These are phyloP conservation scores for Dryadomyces sulphureus DNA, from an alignment of 2,329 filamentous ascomycete species.

Conservation along the genomic window DNA sequence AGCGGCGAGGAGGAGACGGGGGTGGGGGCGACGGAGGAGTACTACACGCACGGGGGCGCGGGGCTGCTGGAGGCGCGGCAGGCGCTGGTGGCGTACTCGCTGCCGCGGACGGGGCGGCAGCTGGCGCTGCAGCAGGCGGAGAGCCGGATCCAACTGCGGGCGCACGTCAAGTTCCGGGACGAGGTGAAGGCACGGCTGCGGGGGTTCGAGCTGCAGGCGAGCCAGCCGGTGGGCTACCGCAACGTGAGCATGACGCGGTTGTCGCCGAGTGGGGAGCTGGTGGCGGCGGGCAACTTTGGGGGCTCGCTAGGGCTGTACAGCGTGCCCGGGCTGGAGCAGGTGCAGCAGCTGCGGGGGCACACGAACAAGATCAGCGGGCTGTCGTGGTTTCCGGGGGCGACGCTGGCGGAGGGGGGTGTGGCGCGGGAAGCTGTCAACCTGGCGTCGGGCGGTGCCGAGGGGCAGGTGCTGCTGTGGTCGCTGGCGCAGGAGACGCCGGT, in stretches of 20 bases:
- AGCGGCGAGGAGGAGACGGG: conserved; percentile 37
- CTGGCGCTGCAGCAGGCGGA: conserved; percentile 67
- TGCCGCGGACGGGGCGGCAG: conserved; percentile 67
- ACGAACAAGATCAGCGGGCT: conserved; percentile 81
- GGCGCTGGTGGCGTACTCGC: conserved; percentile 67
- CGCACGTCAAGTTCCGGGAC: conserved; percentile 86
- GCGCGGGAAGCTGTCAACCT: conserved; percentile 66
- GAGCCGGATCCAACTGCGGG: conserved; percentile 68
- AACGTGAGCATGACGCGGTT: conserved; percentile 87
- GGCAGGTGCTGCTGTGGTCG: conserved; percentile 80
- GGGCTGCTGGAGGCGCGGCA: conserved; percentile 63
- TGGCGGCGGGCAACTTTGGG: conserved; percentile 88
- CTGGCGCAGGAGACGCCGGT: conserved; percentile 74
- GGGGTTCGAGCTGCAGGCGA: conserved; percentile 81
- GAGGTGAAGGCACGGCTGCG: conserved; percentile 69
- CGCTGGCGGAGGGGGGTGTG: conserved; percentile 53
- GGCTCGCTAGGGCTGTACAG: conserved; percentile 77
- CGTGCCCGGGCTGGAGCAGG: conserved; percentile 69
- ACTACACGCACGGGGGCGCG: conserved; percentile 73
- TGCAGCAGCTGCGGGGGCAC: conserved; percentile 64
- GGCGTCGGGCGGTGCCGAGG: conserved; percentile 80
- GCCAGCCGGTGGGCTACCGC: conserved; percentile 80
- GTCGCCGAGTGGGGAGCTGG: conserved; percentile 65
- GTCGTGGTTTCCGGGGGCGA: conserved; percentile 77
- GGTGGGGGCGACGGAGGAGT: conserved; percentile 76